phyloP scores from a whole-genome alignment of 495 filamentous ascomycete species.

The Hypomontagnella monticulosa region DNA sequence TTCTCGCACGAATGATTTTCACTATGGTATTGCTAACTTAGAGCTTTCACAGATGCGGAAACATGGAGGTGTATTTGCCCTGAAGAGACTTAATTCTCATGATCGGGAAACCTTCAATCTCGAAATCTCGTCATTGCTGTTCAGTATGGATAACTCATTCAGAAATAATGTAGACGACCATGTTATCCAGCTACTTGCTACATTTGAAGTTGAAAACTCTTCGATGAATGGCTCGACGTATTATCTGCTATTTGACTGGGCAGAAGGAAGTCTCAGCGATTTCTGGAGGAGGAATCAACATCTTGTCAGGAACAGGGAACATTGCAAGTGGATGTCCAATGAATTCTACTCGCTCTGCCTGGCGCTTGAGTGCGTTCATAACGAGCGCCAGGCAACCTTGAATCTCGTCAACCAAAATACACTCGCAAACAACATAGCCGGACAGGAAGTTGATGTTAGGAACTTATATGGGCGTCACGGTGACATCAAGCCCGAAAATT shows the following conservation, averaged over 20 bases:
- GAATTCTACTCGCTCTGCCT: slow-evolving; percentile 28
- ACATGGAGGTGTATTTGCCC: slow-evolving; percentile 14
- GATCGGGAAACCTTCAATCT: slow-evolving; percentile 19
- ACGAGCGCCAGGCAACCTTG: slow-evolving; percentile 13
- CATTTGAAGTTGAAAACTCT: slow-evolving; percentile 28
- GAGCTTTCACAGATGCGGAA: not conserved
- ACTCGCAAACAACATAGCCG: not conserved
- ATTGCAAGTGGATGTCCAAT: slow-evolving; percentile 34
- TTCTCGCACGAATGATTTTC: too few relatives aligned
- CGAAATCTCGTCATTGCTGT: slow-evolving; percentile 31
- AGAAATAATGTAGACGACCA: not conserved
- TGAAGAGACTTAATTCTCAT: slow-evolving; percentile 31
- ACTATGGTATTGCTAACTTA: not conserved
- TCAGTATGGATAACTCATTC: slow-evolving; percentile 21
- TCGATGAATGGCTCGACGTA: not conserved
- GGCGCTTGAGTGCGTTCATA: slow-evolving; percentile 32
- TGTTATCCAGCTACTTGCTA: slow-evolving; percentile 26
- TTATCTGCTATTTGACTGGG: slow-evolving; percentile 40
- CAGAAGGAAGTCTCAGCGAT: slow-evolving; percentile 24
- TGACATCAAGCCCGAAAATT: slow-evolving; percentile 53
- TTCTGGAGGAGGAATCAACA: slow-evolving; percentile 21
- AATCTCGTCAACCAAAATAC: not conserved
- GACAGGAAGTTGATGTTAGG: slow-evolving; percentile 41
- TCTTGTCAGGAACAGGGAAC: slow-evolving; percentile 4
- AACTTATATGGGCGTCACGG: slow-evolving; percentile 45